Base-by-base conservation (phyloP, 2,329 filamentous ascomycete genomes). In the Xylaria digitata region DNA sequence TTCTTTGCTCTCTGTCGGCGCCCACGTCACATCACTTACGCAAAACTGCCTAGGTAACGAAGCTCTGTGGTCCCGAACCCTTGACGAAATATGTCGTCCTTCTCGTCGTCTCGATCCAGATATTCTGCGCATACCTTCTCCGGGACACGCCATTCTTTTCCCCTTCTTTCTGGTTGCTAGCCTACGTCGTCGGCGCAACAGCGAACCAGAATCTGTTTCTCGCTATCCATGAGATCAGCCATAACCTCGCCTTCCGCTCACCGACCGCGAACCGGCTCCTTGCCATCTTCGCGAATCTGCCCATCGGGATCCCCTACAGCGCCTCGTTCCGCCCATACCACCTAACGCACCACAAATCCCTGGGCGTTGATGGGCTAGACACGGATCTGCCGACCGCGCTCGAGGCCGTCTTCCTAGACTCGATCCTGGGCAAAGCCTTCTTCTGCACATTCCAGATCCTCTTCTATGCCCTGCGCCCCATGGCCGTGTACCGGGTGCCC, bases 401-500 rank as follows among this genome's bases (percentile, higher is more conserved):
- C 57, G 96, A 99, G 83, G 95, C 94, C 70, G 82, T 97, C 77
- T 91, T 99, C 79, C 90, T 99, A 75, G 92, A 99, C 84, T 97
- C 94, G 7, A 90, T 99, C 74, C 88, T 95, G 19, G 96, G 96
- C 79, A 99, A 99, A 82, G 91, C 96, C 72, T 99, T 99, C 85
- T 99, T 99, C 87, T 95, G 92, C 83, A 99, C 96, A 73, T 99
- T 97, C 83, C 96, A 99, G 82, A 97, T 99, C 80, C 87, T 99
- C 78, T 99, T 99, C 87, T 99, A 99, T 83, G 96, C 96, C 75
- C 81, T 99, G 57, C 92, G 96, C 17, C 96, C 96, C 68, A 97
- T 98, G 91, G 90, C 94, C 81, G 87, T 99, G 74, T 97, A 97
- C 86, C 88, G 89, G 74, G 86, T 98, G 5, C 93, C 95, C 43